These are phyloP conservation scores for Neofusicoccum umdonicola DNA, from an alignment of 2,329 filamentous ascomycete species.

Conservation along the genomic window DNA sequence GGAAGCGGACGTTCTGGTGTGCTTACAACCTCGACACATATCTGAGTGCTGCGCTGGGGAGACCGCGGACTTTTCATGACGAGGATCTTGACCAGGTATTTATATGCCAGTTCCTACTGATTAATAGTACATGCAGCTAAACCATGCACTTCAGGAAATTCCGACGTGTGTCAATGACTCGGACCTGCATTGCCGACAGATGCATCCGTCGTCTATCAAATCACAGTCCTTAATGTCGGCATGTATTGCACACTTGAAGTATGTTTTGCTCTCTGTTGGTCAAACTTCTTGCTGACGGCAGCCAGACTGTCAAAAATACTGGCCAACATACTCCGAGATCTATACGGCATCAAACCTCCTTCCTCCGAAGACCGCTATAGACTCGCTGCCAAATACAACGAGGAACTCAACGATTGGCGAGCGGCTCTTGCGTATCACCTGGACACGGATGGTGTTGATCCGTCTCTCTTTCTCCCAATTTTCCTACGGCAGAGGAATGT, in stretches of 20 bases:
- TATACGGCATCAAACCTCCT: constrained; percentile 42
- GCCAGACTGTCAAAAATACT: constrained; percentile 45
- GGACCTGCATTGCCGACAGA: constrained; percentile 29
- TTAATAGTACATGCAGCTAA: constrained; percentile 35
- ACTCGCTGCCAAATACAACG: constrained; percentile 43
- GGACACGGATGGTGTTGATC: constrained; percentile 43
- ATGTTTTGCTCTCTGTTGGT: background rate
- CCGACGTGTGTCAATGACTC: constrained; percentile 35
- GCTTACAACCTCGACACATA: constrained; percentile 64
- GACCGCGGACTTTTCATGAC: constrained; percentile 60
- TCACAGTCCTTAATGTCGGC: constrained; percentile 45
- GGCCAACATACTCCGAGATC: constrained; percentile 43
- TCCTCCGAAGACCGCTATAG: constrained; percentile 32
- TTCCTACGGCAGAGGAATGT: constrained; percentile 55
- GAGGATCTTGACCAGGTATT: constrained; percentile 60
- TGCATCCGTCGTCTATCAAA: constrained; percentile 27
- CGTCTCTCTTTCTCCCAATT: constrained; percentile 47
- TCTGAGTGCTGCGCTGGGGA: constrained; percentile 60
- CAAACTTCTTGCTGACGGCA: rapidly evolving
- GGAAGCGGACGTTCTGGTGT: constrained; percentile 62
- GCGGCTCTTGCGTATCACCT: constrained; percentile 45
- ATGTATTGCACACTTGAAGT: constrained; percentile 45
- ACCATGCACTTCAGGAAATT: constrained; percentile 30
- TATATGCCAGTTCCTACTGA: constrained; percentile 26
- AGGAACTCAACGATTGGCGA: constrained; percentile 47